phyloP scores from a whole-genome alignment of 192 early-diverging fungal species.

The Chytriomyces sp. region DNA sequence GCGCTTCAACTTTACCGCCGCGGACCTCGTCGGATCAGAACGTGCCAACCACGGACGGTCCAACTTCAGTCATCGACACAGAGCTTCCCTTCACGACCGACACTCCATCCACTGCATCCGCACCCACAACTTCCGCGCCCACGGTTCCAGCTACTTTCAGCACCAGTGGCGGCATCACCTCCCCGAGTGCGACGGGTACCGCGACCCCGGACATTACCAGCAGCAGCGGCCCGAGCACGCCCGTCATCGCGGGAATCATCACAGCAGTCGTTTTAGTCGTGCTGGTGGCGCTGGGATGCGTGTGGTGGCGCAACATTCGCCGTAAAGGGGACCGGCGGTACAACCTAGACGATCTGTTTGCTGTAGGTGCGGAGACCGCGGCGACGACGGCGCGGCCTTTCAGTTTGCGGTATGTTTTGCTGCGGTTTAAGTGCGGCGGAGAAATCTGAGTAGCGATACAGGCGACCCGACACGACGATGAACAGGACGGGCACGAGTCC shows the following conservation, averaged over 20 bases:
- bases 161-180: background rate
- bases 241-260: background rate
- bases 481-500: no score
- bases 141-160: background rate
- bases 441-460: no score
- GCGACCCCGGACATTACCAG: background rate
- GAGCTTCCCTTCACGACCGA: conserved; percentile 7
- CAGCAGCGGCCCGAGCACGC: background rate
- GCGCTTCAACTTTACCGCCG: no score
- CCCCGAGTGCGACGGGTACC: background rate
- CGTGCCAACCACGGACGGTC: no score
- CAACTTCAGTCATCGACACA: conserved; percentile 1
- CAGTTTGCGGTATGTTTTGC: background rate
- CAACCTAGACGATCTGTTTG: background rate
- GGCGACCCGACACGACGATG: no score
- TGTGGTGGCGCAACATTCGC: background rate
- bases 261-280: background rate
- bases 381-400: background rate
- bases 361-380: background rate
- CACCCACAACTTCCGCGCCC: background rate
- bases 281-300: background rate
- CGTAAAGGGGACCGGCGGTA: background rate
- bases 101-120: background rate
- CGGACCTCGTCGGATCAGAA: no score
- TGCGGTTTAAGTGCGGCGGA: no score